Evolutionary conservation across 2,329 filamentous ascomycete genomes (phyloP), one percentile per base, ranked within the genome.

Genomic region (Ophiocordyceps camponoti-leonardi): DNA sequence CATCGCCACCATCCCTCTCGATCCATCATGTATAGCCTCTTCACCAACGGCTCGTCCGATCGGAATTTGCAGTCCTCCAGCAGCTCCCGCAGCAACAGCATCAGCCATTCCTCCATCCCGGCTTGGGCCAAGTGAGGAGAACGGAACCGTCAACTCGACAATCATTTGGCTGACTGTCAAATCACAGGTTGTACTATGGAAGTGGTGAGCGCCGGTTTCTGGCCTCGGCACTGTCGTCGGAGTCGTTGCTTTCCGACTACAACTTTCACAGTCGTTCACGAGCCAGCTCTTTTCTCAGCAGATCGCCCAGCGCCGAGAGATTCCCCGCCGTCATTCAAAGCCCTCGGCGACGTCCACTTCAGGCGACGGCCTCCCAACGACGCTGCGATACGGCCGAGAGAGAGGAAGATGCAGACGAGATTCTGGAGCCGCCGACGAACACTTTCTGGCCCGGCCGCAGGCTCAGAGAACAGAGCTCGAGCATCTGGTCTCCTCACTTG

Each of bases 401-500:
- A 20, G n/a, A 10, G 10, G 28, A 42, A 10, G 30, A 6, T 5
- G 44, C 13, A 12, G 16, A 22, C 18, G 42, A 16, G 19, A 33
- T n/a, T 3, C 71, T 70, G 33, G 58, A 56, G 4, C 60, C 64
- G 8, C 54, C 59, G 14, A 59, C 62, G 13, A 52, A 56, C 7
- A 47, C 57, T 41, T 48, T 52, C 13, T 52, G 56, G 22, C 54
- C 57, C 7, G 54, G 54, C 6, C 26, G 10, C 7, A 54, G 51
- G 37, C 49, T 65, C 23, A 63, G 59, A 52, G 71, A 73, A 57
- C 71, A 72, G 53, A 67, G 69, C 45, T 74, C 79, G 35, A 72
- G 75, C 51, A 70, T 83, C 50, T 86, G 81, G 79, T 86, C 81
- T 4, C 83, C 83, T 11, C 83, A 87, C 61, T 64, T 88, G 28